Conservation (phyloP, 768 basidiomycete species). For the Roridomyces roridus region DNA sequence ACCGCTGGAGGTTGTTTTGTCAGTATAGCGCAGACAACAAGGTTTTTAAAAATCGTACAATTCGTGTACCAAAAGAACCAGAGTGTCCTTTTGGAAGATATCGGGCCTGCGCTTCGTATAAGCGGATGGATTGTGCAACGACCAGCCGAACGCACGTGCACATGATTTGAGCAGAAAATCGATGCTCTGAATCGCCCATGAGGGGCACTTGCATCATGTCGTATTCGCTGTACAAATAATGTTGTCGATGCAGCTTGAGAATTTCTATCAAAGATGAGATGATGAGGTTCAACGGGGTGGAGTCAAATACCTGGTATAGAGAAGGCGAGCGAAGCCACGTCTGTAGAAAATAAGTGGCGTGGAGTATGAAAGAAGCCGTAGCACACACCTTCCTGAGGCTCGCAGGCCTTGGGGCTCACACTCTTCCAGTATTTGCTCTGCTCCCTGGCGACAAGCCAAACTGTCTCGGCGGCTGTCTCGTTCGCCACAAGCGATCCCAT, state of each 20-base stretch:
- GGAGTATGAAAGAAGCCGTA: not conserved
- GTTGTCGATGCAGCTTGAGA: conserved; percentile 87
- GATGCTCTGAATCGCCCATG: conserved; percentile 68
- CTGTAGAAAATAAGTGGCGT: conserved; percentile 41
- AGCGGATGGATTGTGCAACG: not conserved
- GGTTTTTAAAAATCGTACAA: conserved; percentile 75
- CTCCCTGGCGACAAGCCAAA: conserved; percentile 85
- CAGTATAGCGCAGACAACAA: not conserved
- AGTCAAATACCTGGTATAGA: conserved; percentile 67
- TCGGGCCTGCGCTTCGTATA: conserved; percentile 58
- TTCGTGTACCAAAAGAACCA: conserved; percentile 93
- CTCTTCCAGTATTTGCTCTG: conserved; percentile 94
- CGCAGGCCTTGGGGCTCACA: conserved; percentile 81
- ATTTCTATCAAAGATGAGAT: conserved; percentile 57
- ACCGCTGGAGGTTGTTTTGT: conserved; percentile 58
- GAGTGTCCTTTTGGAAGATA: conserved; percentile 74
- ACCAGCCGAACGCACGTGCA: conserved; percentile 72
- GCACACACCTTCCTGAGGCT: conserved; percentile 75
- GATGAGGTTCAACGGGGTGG: not conserved
- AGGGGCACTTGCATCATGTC: conserved; percentile 85
- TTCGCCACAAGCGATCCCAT: conserved; percentile 76
- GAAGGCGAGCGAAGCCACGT: conserved; percentile 64
- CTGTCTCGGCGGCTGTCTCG: conserved; percentile 85
- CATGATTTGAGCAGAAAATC: conserved; percentile 84
- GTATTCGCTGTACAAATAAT: conserved; percentile 78